Evolutionary conservation across 768 basidiomycete species (phyloP), one percentile per base, ranked within the genome.

Genomic region (Termitomyces sp.): DNA sequence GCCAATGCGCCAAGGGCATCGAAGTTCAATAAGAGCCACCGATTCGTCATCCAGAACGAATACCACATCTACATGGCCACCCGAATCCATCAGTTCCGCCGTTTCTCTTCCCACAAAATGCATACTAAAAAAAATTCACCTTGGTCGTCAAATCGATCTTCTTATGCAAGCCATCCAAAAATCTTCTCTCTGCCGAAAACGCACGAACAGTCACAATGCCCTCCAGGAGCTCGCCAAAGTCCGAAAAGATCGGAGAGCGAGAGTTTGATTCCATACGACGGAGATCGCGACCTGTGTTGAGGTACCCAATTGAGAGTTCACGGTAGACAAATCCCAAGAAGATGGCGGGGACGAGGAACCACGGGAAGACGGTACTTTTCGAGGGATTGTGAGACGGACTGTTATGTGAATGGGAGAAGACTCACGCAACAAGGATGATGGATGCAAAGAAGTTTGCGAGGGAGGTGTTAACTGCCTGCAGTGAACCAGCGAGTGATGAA

Each of bases 171-270:
- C 79, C 80, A 53, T 89, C 80, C 62, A 94, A 73, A 77, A 98
- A 96, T 5, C 82, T 74, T 40, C 73, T 73, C 66, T 96, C 93
- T 0, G 85, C 88, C 0, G 89, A 86, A 72, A 96, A 98, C 0
- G 94, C 94, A 55, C 94, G 82, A 41, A 96, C 89, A 5, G 93
- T 94, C n/a, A 94, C 89, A 44, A 95, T 90, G 23, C 93, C 93
- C 51, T 94, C 89, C 19, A 96, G 69, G 10, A 94, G 70, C 64
- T 93, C 91, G 12, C 83, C 82, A 60, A 92, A 94, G 54, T 86
- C 88, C 7, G 88, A 87, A 70, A 88, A 91, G 59, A 92, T 91
- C 0, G 92, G 89, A 0, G 88, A 90, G 12, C 91, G 79, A 1
- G 88, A 83, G 63, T 91, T 95, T 1, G 91, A 91, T 68, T 96